Base-by-base conservation (phyloP, 1,139 yeast species). In the Meyerozyma carpophila region DNA sequence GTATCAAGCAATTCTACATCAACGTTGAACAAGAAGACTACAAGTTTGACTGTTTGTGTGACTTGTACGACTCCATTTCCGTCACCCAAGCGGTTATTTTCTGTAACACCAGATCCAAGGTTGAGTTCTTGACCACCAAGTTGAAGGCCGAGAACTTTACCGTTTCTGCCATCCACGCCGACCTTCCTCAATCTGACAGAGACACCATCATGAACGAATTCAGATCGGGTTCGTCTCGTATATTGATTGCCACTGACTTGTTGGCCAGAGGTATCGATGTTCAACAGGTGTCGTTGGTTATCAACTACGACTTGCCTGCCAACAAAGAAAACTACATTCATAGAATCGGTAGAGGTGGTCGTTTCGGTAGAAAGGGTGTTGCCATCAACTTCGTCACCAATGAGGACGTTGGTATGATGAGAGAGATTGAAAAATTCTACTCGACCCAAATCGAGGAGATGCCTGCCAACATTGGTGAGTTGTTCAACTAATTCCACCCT, bases 311-410 rank as follows among this genome's bases (percentile, higher is more conserved):
- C 71, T 80, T 93, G 70, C 98, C 98, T 61, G 79, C 90, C 65
- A 89, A 91, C 84, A 87, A 90, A 73, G 98, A 93, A 77, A 91
- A 93, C 85, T 93, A 93, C 73, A 89, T 93, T 66, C 98, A 93
- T 81, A 86, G 98, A 84, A 93, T 93, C 64, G 98, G 98, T 82
- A 88, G 98, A 81, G 95, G 96, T 79, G 98, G 98, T 79, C 93
- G 98, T 79, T 93, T 93, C 79, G 98, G 98, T 79, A 84, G 98
- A 77, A 93, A 93, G 84, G 98, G 98, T 84, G 96, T 91, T 66
- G 98, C 98, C 63, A 90, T 93, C 81, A 93, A 93, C 84, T 86
- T 93, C 61, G 95, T 91, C 68, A 90, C 98, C 57, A 81, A 79
- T 62, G 83, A 84, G 58, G 98, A 93, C 68, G 89, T 90, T 65